Evolutionary conservation across 1,284 basidiomycete species (phyloP), one percentile per base, ranked within the genome.

Genomic region (Ganoderma multipileum): DNA sequence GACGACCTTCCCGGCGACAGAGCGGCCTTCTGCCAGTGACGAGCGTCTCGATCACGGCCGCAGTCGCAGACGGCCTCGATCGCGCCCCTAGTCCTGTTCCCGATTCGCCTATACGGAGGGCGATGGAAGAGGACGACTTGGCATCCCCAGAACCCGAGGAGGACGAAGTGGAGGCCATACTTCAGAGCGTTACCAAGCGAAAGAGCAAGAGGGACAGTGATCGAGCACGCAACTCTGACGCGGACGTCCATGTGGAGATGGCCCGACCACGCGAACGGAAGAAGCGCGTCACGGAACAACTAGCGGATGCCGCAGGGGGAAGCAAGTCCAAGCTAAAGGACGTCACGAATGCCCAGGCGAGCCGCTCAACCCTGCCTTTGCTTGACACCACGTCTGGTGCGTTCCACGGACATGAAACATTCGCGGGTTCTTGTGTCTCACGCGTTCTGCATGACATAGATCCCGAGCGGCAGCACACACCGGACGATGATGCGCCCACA

Each of bases 81-180:
- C 83, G 88, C 67, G 84, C 88, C 28, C 82, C 86, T 1, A 91
- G 90, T 72, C 91, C 91, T 5, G 87, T 89, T 6, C 87, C 89
- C 73, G 89, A 89, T n/a, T 89, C 88, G 2, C 87, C 90, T 18
- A 82, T 88, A 47, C 83, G 86, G 52, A 79, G 84, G 16, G 87
- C 86, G 8, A 87, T 87, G 70, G 87, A 89, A 58, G 87, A 85
- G 39, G 89, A 90, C 69, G 89, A 88, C 71, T 77, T 79, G 38
- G 81, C 80, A 2, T 81, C 75, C 6, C 75, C 76, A 38, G 75
- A 76, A 30, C 78, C 76, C 16, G 76, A 74, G 39, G 75, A 80
- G 63, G 75, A 77, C 58, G 75, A 83, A 61, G 72, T 73, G 18
- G 76, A 77, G 68, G 80, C 73, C 74, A 76, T 78, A 20, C 64